These are phyloP conservation scores for Daldinia childiae DNA, from an alignment of 495 filamentous ascomycete species.

Conservation along the genomic window DNA sequence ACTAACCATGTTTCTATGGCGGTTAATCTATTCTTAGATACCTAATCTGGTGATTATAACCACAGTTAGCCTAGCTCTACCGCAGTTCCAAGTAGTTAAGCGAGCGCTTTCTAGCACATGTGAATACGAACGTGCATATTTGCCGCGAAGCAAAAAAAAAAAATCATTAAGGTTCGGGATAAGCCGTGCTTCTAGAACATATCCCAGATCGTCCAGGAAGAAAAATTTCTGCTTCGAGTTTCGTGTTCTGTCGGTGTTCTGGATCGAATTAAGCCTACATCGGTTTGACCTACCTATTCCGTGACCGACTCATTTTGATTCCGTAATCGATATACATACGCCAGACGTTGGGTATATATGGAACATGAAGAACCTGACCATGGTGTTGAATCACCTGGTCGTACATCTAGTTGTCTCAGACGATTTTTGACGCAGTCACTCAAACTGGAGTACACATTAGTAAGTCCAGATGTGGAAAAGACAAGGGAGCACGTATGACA, in stretches of 20 bases:
- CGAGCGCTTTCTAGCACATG: neutral
- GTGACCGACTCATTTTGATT: neutral
- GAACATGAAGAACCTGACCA: neutral
- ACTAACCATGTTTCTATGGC: neutral
- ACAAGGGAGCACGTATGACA: neutral
- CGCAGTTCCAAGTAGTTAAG: neutral
- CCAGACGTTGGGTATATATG: neutral
- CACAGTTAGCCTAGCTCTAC: neutral
- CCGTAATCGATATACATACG: slow-evolving; percentile 1
- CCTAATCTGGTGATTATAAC: neutral
- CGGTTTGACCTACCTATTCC: slow-evolving; percentile 17
- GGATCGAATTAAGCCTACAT: neutral
- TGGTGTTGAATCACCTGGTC: neutral
- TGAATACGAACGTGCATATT: neutral
- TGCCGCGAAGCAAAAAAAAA: neutral
- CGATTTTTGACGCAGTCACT: neutral
- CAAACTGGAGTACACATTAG: neutral
- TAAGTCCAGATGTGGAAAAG: neutral
- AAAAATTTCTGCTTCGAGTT: slow-evolving; percentile 8
- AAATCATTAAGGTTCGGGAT: neutral
- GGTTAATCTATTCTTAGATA: neutral
- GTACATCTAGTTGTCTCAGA: neutral
- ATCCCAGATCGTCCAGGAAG: neutral
- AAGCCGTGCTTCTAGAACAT: neutral
- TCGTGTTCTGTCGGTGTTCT: slow-evolving; percentile 2